These are phyloP conservation scores for Silene latifolia DNA, from an alignment of 148 eudicot genomes.

Conservation along the genomic window DNA sequence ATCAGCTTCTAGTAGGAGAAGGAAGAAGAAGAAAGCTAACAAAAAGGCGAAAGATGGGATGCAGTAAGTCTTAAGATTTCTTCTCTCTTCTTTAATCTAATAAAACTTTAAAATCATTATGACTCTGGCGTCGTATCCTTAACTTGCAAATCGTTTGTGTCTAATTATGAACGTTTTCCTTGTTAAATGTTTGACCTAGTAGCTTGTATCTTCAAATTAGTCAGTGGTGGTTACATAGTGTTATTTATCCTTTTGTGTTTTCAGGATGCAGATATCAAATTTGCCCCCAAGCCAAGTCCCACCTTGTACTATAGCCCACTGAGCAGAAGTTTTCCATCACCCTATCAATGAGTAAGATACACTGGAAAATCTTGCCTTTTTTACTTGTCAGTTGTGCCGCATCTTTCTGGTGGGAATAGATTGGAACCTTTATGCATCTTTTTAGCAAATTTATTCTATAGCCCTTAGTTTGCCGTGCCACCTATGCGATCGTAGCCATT, in stretches of 20 bases:
- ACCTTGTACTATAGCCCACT: conserved; percentile 5
- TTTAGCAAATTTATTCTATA: neutral
- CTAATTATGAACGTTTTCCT: neutral
- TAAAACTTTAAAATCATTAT: neutral
- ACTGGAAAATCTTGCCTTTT: neutral
- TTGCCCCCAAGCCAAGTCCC: conserved; percentile 5
- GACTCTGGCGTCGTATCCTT: neutral
- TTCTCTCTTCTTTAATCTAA: conserved; percentile 7
- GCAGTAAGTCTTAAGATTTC: conserved; percentile 22
- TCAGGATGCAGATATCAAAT: conserved; percentile 12
- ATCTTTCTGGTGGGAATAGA: neutral
- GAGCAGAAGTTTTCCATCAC: neutral
- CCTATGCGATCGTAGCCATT: neutral
- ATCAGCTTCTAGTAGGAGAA: conserved; percentile 29
- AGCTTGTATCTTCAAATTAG: neutral
- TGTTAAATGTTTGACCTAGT: neutral
- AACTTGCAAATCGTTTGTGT: neutral
- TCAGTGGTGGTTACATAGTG: neutral
- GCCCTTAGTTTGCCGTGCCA: neutral
- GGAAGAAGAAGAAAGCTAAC: conserved; percentile 35
- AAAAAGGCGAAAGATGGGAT: conserved; percentile 27
- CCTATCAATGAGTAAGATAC: neutral
- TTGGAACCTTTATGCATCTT: neutral
- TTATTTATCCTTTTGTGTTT: neutral
- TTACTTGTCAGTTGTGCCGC: neutral